phyloP scores from a whole-genome alignment of 495 filamentous ascomycete species.

The Penicillium atrosanguineum region DNA sequence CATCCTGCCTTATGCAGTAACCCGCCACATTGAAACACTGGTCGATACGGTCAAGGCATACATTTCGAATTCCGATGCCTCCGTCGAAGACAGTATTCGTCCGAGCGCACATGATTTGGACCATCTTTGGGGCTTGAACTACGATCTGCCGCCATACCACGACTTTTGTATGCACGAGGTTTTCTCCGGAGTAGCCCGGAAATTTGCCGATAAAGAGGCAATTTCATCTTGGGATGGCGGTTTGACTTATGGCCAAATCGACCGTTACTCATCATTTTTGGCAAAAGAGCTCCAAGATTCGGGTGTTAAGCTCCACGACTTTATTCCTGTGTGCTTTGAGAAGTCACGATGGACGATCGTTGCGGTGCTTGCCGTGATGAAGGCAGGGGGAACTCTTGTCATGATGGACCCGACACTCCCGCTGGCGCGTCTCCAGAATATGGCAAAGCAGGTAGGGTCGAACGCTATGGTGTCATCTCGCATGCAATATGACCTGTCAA shows the following conservation, averaged over 20 bases:
- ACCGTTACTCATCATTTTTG: conserved; percentile 32
- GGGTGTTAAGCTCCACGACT: conserved; percentile 31
- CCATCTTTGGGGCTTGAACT: conserved; percentile 36
- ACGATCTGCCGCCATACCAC: conserved; percentile 26
- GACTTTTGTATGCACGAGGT: conserved; percentile 47
- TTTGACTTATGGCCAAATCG: conserved; percentile 45
- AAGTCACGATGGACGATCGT: conserved; percentile 48
- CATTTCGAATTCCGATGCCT: conserved; percentile 16
- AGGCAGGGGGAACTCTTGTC: conserved; percentile 38
- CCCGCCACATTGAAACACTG: conserved; percentile 28
- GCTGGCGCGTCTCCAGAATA: conserved; percentile 38
- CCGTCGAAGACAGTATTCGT: conserved; percentile 26
- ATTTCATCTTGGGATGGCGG: conserved; percentile 49
- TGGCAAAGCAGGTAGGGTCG: conserved; percentile 32
- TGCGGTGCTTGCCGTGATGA: conserved; percentile 44
- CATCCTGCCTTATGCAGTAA: conserved; percentile 33
- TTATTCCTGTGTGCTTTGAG: conserved; percentile 46
- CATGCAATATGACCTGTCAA: conserved; percentile 24
- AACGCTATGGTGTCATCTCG: conserved; percentile 33
- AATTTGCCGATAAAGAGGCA: conserved; percentile 33
- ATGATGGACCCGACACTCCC: conserved; percentile 40
- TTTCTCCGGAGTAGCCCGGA: conserved; percentile 33
- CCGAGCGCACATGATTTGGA: conserved; percentile 28
- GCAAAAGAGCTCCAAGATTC: conserved; percentile 25
- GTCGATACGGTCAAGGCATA: conserved; percentile 30